phyloP scores from a whole-genome alignment of 768 basidiomycete genomes.

The Cystobasidium ongulense region DNA sequence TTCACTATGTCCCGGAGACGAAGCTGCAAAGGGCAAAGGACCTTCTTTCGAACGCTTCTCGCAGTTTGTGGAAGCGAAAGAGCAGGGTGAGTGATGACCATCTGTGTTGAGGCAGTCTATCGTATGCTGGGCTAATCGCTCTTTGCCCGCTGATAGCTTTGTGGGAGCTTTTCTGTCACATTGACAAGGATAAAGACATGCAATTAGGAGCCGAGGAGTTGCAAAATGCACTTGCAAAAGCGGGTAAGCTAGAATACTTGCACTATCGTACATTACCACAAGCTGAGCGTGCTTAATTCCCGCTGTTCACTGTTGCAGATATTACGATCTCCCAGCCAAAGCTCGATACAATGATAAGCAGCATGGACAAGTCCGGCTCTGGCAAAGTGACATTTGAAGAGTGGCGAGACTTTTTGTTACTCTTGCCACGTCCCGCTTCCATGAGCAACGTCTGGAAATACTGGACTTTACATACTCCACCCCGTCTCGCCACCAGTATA shows the following conservation, averaged over 20 bases:
- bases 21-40: constrained; percentile 8
- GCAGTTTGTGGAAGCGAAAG: constrained; percentile 68
- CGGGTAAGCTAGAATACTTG: constrained; percentile 52
- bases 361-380: constrained; percentile 33
- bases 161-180: constrained; percentile 84
- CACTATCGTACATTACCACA: not conserved
- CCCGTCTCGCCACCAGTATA: constrained; percentile 35
- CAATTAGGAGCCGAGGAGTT: constrained; percentile 63
- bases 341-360: constrained; percentile 36
- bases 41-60: constrained; percentile 60
- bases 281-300: not conserved
- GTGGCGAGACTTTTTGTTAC: constrained; percentile 40
- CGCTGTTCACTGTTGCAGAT: not conserved
- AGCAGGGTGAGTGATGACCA: constrained; percentile 57
- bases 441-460: constrained; percentile 38
- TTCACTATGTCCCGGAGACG: constrained; percentile 15
- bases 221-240: constrained; percentile 57
- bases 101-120: not conserved
- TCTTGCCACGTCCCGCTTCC: constrained; percentile 37
- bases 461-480: constrained; percentile 31
- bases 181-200: constrained; percentile 83
- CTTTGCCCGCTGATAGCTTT: constrained; percentile 55
- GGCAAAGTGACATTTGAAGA: constrained; percentile 39
- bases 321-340: constrained; percentile 32
- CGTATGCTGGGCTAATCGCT: not conserved